Conservation (phyloP, 768 basidiomycete genomes). For the Infundibulicybe gibba region DNA sequence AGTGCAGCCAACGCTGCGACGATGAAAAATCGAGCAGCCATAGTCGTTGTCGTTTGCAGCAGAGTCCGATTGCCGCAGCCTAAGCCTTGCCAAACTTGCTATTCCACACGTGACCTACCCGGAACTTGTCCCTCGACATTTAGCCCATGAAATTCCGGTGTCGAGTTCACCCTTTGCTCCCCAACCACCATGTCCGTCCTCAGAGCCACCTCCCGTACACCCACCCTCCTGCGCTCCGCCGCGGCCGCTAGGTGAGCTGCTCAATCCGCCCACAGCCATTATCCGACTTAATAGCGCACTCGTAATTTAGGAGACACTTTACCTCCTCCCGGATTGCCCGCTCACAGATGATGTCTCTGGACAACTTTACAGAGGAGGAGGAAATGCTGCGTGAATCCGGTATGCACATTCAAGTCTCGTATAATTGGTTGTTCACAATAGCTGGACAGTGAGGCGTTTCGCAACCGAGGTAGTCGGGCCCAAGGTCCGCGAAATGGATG, state of each 20-base stretch:
- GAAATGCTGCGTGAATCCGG: constrained; percentile 89
- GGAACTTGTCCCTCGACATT: no score
- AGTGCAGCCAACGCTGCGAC: constrained; percentile 42
- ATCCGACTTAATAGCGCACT: background rate
- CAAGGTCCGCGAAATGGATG: constrained; percentile 96
- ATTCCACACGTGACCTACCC: no score
- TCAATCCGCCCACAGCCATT: background rate
- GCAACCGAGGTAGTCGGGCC: constrained; percentile 87
- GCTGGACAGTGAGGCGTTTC: constrained; percentile 73
- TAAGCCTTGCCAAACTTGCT: no score
- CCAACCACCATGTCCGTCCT: no score
- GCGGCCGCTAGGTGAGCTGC: constrained; percentile 4
- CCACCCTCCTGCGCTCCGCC: background rate
- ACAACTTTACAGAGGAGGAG: constrained; percentile 90
- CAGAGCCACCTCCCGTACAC: no score
- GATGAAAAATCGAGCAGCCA: constrained; percentile 40
- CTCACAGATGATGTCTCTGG: constrained; percentile 26
- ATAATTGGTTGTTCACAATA: constrained; percentile 2
- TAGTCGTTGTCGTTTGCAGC: constrained; percentile 21
- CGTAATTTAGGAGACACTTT: constrained; percentile 25
- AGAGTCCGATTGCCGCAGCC: no score
- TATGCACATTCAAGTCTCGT: constrained; percentile 27
- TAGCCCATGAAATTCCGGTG: no score
- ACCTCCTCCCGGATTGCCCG: constrained; percentile 29
- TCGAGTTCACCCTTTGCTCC: no score